Conservation (phyloP, 2,329 filamentous ascomycete species). For the Colletotrichum zoysiae region DNA sequence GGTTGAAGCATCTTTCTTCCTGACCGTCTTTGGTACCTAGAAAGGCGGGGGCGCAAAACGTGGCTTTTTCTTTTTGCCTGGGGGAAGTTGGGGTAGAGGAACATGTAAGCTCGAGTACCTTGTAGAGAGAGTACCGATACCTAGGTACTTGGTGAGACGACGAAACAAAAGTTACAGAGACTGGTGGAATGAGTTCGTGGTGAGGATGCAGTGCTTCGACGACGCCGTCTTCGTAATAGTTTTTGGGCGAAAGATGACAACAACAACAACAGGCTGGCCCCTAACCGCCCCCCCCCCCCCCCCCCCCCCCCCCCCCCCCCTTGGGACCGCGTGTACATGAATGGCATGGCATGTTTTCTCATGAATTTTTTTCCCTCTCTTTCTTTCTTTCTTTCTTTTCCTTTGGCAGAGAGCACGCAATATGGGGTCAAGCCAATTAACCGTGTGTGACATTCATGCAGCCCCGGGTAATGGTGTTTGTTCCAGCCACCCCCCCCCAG, state of each 20-base stretch:
- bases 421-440: not conserved
- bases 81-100: constrained; percentile 11
- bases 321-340: not conserved
- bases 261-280: not conserved
- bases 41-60: constrained; percentile 16
- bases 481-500: constrained; percentile 2
- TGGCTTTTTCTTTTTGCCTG: not conserved
- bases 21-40: constrained; percentile 14
- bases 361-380: too few relatives aligned
- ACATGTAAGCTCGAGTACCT: constrained; percentile 14
- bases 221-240: not conserved
- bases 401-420: constrained; percentile 29
- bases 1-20: not conserved
- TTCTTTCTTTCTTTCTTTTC: too few relatives aligned
- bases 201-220: not conserved
- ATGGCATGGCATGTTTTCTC: constrained; percentile 11
- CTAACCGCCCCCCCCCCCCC: not conserved
- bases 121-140: not conserved
- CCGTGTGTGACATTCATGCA: constrained; percentile 7
- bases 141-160: constrained; percentile 12
- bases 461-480: constrained; percentile 17
- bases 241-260: not conserved
- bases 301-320: too few relatives aligned
- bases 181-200: constrained; percentile 8
- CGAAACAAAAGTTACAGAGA: constrained; percentile 15